These are phyloP conservation scores for Apiospora pterosperma DNA, from an alignment of 2,329 filamentous ascomycete species.

Conservation along the genomic window DNA sequence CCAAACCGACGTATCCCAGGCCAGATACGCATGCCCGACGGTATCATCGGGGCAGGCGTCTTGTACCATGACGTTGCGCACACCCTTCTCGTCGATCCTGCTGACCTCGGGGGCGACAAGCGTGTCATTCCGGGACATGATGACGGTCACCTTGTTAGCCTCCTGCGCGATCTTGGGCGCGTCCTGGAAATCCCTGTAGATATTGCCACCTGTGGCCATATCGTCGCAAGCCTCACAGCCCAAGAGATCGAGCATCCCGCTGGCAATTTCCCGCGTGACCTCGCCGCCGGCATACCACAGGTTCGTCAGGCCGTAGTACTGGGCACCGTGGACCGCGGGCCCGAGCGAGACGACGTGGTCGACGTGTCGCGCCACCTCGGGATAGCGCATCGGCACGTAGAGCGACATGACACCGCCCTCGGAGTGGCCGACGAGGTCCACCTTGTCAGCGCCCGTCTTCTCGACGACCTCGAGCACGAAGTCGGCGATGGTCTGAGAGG, in stretches of 20 bases:
- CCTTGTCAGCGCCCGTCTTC: conserved; percentile 31
- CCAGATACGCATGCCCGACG: conserved; percentile 22
- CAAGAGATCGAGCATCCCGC: conserved; percentile 13
- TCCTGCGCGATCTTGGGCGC: conserved; percentile 18
- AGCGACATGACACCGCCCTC: conserved; percentile 39
- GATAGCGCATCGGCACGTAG: conserved; percentile 24
- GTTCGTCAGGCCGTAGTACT: conserved; percentile 24
- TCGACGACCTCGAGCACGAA: conserved; percentile 33
- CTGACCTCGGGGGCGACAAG: conserved; percentile 20
- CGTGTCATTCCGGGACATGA: conserved; percentile 19
- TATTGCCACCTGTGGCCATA: conserved; percentile 19
- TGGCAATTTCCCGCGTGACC: conserved; percentile 16
- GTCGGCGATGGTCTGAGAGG: conserved; percentile 33
- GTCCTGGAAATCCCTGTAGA: conserved; percentile 16
- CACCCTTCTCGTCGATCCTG: conserved; percentile 19
- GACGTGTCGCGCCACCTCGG: conserved; percentile 19
- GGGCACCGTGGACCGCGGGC: conserved; percentile 23
- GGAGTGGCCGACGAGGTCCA: conserved; percentile 40
- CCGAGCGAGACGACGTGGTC: conserved; percentile 21
- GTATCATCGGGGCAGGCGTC: conserved; percentile 22
- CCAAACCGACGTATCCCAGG: conserved; percentile 24
- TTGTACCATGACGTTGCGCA: conserved; percentile 20
- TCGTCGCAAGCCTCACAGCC: conserved; percentile 25
- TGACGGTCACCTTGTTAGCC: conserved; percentile 23
- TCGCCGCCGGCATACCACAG: conserved; percentile 23